Percentiles rank a stretch among this genome's conserved stretches.
Conservation (phyloP, 805 yeast species). For the Cyberlindnera amylophila region DNA sequence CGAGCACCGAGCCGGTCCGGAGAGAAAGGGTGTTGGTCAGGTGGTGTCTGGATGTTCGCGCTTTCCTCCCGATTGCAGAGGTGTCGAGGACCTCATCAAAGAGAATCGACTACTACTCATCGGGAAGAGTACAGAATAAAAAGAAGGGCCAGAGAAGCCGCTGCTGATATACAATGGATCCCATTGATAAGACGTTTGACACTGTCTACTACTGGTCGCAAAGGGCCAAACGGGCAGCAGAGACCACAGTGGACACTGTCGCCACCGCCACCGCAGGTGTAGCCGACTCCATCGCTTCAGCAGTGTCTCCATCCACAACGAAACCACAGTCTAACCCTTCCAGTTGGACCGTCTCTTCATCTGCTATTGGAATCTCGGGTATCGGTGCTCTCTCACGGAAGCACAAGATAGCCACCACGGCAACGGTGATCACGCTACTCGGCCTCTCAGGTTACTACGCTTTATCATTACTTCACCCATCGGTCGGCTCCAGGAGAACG, state of each 20-base stretch:
- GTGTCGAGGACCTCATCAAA: neutral
- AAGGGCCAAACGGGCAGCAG: slow-evolving; percentile 4
- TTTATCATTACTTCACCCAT: neutral
- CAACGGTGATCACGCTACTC: slow-evolving; percentile 1
- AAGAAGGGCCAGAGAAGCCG: too few species aligned
- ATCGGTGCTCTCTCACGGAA: neutral
- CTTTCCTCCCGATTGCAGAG: neutral
- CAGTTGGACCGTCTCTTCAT: neutral
- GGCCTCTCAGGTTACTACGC: slow-evolving; percentile 7
- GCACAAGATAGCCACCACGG: slow-evolving; percentile 4
- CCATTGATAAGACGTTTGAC: slow-evolving; percentile 19
- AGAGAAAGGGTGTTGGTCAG: neutral
- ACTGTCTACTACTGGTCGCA: slow-evolving; percentile 20
- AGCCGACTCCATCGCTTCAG: slow-evolving; percentile 4
- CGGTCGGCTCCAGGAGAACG: neutral
- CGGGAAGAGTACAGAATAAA: too few species aligned
- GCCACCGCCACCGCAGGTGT: slow-evolving; percentile 3
- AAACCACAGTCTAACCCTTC: neutral
- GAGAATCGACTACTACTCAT: too few species aligned
- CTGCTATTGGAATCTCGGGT: neutral
- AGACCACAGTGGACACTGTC: slow-evolving; percentile 5
- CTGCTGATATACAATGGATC: too few species aligned
- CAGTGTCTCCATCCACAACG: neutral
- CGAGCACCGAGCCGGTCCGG: neutral
- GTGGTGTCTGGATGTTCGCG: neutral